Evolutionary conservation across 2,329 filamentous ascomycete species (phyloP), one percentile per base, ranked within the genome.

Genomic region (Fusarium pininemorale): DNA sequence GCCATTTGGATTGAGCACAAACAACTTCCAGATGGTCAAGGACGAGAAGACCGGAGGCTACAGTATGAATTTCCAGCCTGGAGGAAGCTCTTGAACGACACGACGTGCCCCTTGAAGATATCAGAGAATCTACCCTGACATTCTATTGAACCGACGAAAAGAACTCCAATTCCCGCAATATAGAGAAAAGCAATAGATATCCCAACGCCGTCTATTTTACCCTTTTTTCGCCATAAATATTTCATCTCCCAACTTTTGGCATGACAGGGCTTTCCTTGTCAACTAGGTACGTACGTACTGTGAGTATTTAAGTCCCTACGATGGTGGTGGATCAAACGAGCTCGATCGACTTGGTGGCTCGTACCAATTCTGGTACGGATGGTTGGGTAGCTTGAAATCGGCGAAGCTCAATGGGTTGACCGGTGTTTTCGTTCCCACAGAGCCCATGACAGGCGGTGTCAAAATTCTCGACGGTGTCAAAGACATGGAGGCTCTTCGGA

Each of bases 1-100:
- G 80, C 96, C 96, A 1, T 98, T 98, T 85, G 96, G 96, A 3
- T 83, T 99, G 75, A 97, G 93, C 67, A 98, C 96, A 16, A 92
- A 97, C 51, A 98, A 97, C 81, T 98, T 99, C 80, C 91, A 98
- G 73, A 97, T 98, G 87, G 90, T 93, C 35, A 94, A 98, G 83
- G 96, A 98, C 79, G 93, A 96, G 78, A 92, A 92, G 72, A 93
- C 92, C 2, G 96, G 96, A 3, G 95, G 95, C 0, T 98, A 98
- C 83, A 98, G 93, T 82, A 93, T 99, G 92, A 96, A 95, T 75
- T 98, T 98, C 16, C 80, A 83, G 57, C 78, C 76, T 18, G 74
- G 72, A n/a, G 76, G 70, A 20, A 68, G 64, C 35, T 77, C 73
- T 22, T 70, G 30, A 64, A 70, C 50, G 63, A 41, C 26, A 10